phyloP scores from a whole-genome alignment of 768 basidiomycete species.

The Mrakia gelida region DNA sequence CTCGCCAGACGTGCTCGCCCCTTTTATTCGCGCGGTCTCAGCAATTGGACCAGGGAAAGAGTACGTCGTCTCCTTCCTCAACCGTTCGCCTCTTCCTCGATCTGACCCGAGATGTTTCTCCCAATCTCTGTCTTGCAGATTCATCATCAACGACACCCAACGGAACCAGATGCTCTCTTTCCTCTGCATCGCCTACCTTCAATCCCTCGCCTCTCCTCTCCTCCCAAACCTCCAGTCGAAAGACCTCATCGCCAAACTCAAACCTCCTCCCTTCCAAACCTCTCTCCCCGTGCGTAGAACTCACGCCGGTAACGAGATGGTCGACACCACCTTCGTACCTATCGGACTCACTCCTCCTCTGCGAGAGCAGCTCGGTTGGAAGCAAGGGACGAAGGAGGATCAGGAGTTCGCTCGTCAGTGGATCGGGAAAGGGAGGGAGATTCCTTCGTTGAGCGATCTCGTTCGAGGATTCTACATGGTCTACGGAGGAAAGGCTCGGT shows the following conservation, averaged over 20 bases:
- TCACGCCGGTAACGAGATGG: not conserved
- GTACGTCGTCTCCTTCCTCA: not conserved
- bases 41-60: not conserved
- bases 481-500: not conserved
- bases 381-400: not conserved
- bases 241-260: not conserved
- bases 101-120: no score
- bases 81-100: no score
- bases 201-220: not conserved
- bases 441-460: not conserved
- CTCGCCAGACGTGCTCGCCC: not conserved
- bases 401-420: not conserved
- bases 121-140: no score
- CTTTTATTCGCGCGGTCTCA: not conserved
- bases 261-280: not conserved
- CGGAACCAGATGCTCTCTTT: not conserved
- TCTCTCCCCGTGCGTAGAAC: not conserved
- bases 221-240: not conserved
- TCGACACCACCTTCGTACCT: not conserved
- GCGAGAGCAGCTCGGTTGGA: not conserved
- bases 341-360: not conserved
- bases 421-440: not conserved
- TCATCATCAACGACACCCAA: no score
- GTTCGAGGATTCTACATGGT: not conserved
- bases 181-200: conserved; percentile 5